These are phyloP conservation scores for Nigrograna mackinnonii DNA, from an alignment of 2,329 filamentous ascomycete genomes.

Conservation along the genomic window DNA sequence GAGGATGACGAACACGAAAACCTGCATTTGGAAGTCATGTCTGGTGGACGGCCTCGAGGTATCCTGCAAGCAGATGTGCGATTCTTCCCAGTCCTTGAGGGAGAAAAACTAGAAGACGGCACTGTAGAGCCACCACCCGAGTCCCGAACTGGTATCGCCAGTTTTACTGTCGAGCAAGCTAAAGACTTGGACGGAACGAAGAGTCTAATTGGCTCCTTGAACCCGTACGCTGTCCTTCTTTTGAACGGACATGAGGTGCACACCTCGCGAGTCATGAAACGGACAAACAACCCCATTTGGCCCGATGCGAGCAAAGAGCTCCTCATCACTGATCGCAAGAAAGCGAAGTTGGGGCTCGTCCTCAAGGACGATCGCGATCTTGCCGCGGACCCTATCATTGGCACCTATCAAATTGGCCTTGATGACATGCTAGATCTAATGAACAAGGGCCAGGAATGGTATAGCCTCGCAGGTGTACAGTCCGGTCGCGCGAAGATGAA, in stretches of 20 bases:
- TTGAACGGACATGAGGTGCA: conserved; percentile 93
- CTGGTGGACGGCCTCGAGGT: conserved; percentile 83
- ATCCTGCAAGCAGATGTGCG: conserved; percentile 79
- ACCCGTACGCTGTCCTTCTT: conserved; percentile 85
- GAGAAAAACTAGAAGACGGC: conserved; percentile 73
- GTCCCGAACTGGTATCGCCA: conserved; percentile 89
- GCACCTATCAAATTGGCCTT: conserved; percentile 92
- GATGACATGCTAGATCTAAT: conserved; percentile 91
- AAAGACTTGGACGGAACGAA: conserved; percentile 94
- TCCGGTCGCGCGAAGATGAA: conserved; percentile 87
- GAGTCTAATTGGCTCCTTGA: conserved; percentile 88
- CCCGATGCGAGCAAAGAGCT: conserved; percentile 91
- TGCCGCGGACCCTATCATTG: conserved; percentile 78
- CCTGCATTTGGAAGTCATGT: conserved; percentile 79
- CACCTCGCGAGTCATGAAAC: conserved; percentile 87
- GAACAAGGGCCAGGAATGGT: conserved; percentile 96
- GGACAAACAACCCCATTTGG: conserved; percentile 97
- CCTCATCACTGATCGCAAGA: conserved; percentile 90
- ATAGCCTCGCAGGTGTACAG: conserved; percentile 79
- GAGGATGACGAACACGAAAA: conserved; percentile 79
- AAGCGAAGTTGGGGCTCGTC: conserved; percentile 85
- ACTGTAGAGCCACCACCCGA: conserved; percentile 81
- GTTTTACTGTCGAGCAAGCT: conserved; percentile 91
- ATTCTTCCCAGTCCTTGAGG: conserved; percentile 91
- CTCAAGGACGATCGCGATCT: conserved; percentile 96